Evolutionary conservation across 1,284 basidiomycete species (phyloP), one percentile per base, ranked within the genome.

Genomic region (Cutaneotrichosporon curvatum): DNA sequence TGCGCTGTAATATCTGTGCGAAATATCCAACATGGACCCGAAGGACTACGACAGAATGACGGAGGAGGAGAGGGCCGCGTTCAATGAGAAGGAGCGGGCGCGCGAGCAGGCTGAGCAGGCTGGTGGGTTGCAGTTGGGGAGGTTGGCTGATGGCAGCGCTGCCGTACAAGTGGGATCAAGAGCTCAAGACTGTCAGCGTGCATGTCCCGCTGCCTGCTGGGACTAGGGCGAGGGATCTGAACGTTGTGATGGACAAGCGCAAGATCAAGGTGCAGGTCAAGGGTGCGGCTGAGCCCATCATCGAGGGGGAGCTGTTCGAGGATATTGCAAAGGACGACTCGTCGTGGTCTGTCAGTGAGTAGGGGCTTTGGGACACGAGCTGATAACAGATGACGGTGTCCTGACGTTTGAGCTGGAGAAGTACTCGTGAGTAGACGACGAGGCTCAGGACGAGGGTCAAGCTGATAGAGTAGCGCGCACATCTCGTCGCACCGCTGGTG

Each of bases 241-340:
- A 65, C 21, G 78, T 98, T 25, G 76, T 78, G 1, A 81, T 98
- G 55, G 78, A 81, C 68, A 89, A 86, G 75, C 85, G 81, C 69
- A 84, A 80, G 57, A 78, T 99, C 48, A 83, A 78, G 57, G 82
- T 95, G 4, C 86, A 83, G 6, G 70, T 96, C 43, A 97, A 95
- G 71, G 85, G 85, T 18, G 76, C 85, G 54, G 11, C 48, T 3
- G 85, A 88, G 22, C 79, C 82, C 21, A 88, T 97, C 62, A 66
- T 95, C 62, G 78, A 81, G 23, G 95, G 95, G n/a, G 85, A 94
- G 51, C 78, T 99, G 21, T 91, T 87, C 72, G 84, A 85, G 60
- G 89, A 92, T 50, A 84, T 98, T 74, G 91, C 91, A 63, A 76
- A 91, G 41, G 95, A 97, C 53, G 95, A 98, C 45, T 95, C 90